Percentiles rank a stretch among this genome's conserved stretches.
Conservation (phyloP, 2,329 filamentous ascomycete species). For the Aureobasidium sp. region DNA sequence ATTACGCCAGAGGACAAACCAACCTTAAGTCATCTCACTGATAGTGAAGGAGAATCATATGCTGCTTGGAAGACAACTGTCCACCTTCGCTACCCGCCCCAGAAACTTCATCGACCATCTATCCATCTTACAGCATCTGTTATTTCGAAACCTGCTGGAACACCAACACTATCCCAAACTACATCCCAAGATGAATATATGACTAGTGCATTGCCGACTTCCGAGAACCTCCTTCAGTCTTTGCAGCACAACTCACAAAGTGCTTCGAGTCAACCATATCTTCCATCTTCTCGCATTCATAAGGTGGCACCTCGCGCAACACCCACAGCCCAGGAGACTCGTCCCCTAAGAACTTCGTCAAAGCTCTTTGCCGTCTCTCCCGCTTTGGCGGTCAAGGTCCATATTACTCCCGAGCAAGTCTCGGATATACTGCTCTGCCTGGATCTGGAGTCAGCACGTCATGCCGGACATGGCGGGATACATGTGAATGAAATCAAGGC, state of each 20-base stretch:
- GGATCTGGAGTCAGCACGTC: constrained; percentile 65
- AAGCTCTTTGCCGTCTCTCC: constrained; percentile 45
- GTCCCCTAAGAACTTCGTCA: constrained; percentile 56
- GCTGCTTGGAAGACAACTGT: constrained; percentile 33
- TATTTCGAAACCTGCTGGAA: constrained; percentile 42
- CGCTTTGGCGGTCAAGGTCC: constrained; percentile 60
- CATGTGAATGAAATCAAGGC: constrained; percentile 53
- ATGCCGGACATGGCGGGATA: constrained; percentile 55
- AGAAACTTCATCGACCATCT: constrained; percentile 55
- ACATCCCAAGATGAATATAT: constrained; percentile 56
- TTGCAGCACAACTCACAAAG: constrained; percentile 58
- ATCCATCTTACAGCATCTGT: constrained; percentile 51
- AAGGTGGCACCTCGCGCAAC: constrained; percentile 60
- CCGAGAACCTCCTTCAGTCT: constrained; percentile 64
- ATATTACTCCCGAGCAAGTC: constrained; percentile 54
- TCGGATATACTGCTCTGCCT: constrained; percentile 55
- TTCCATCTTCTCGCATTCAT: constrained; percentile 65
- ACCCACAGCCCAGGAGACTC: constrained; percentile 49
- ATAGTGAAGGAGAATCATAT: constrained; percentile 22
- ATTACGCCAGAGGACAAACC: constrained; percentile 18
- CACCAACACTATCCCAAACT: background rate
- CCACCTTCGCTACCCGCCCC: constrained; percentile 38
- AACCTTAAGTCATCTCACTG: constrained; percentile 17
- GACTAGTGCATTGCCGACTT: constrained; percentile 56
- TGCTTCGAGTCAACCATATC: constrained; percentile 49